Conservation (phyloP, 1,139 yeast genomes). For the Meyerozyma guilliermondii region DNA sequence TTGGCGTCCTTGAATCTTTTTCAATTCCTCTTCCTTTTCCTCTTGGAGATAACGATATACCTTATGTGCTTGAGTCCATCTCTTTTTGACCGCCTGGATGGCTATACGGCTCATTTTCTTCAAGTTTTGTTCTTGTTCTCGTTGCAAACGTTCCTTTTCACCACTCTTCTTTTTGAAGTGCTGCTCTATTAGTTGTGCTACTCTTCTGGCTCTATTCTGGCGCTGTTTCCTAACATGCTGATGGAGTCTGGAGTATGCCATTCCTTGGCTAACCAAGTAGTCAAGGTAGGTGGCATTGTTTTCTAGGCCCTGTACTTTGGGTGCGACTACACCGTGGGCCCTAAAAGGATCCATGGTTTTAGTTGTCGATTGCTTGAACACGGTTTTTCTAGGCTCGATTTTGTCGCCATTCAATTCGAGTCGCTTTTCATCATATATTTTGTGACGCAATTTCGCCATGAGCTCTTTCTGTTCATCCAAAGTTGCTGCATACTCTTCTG, state of each 20-base stretch:
- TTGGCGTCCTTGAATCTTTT: slow-evolving; percentile 75
- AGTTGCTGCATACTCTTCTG: slow-evolving; percentile 29
- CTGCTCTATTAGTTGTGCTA: slow-evolving; percentile 78
- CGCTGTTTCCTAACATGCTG: slow-evolving; percentile 64
- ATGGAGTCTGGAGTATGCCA: slow-evolving; percentile 65
- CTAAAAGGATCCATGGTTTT: slow-evolving; percentile 41
- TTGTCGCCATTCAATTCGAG: slow-evolving; percentile 41
- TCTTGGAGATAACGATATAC: slow-evolving; percentile 55
- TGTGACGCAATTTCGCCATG: slow-evolving; percentile 25
- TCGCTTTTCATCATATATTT: slow-evolving; percentile 30
- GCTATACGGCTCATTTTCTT: slow-evolving; percentile 71
- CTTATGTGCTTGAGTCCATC: slow-evolving; percentile 89
- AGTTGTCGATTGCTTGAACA: slow-evolving; percentile 41
- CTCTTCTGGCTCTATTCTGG: slow-evolving; percentile 62
- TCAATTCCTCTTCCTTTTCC: slow-evolving; percentile 62
- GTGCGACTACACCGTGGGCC: slow-evolving; percentile 31
- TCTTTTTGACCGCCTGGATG: slow-evolving; percentile 77
- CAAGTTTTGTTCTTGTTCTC: slow-evolving; percentile 65
- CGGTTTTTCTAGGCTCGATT: slow-evolving; percentile 39
- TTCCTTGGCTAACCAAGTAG: slow-evolving; percentile 71
- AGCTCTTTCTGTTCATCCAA: slow-evolving; percentile 28
- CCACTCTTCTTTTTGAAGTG: slow-evolving; percentile 85
- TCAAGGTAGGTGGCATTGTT: slow-evolving; percentile 59
- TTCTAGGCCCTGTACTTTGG: slow-evolving; percentile 35
- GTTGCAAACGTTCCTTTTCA: slow-evolving; percentile 76